Conservation (phyloP, 2,329 filamentous ascomycete species). For the Claviceps pusilla region DNA sequence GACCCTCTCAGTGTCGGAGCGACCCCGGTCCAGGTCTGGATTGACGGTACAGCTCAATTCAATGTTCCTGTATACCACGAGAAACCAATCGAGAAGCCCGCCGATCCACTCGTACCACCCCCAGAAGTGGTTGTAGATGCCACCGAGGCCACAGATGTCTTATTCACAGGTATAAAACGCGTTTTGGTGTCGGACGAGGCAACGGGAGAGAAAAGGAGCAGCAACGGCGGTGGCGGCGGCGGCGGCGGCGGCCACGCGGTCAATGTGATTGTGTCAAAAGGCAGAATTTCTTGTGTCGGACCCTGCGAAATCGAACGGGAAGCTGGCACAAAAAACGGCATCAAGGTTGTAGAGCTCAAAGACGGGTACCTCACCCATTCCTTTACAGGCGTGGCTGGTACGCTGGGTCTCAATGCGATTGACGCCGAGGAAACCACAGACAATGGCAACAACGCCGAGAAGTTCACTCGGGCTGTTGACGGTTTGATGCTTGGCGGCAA, state of each 20-base stretch:
- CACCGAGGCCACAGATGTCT: conserved; percentile 21
- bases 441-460: conserved; percentile 29
- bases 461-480: conserved; percentile 44
- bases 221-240: not conserved
- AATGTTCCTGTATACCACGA: conserved; percentile 37
- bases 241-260: conserved; percentile 12
- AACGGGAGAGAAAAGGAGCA: conserved; percentile 10
- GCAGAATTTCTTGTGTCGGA: conserved; percentile 43
- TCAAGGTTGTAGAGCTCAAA: conserved; percentile 29
- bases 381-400: conserved; percentile 45
- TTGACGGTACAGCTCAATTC: conserved; percentile 42
- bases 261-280: conserved; percentile 36
- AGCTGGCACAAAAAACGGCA: conserved; percentile 18
- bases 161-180: conserved; percentile 42
- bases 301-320: conserved; percentile 30
- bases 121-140: conserved; percentile 28
- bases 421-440: conserved; percentile 39
- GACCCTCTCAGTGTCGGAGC: conserved; percentile 47
- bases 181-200: conserved; percentile 33
- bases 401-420: conserved; percentile 49
- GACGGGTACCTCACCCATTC: conserved; percentile 47
- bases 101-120: conserved; percentile 25
- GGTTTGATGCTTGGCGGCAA: conserved; percentile 40
- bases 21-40: conserved; percentile 46
- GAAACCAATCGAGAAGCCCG: conserved; percentile 29